phyloP scores from a whole-genome alignment of 1,139 yeast genomes.

The Saccharomyces uvarum region DNA sequence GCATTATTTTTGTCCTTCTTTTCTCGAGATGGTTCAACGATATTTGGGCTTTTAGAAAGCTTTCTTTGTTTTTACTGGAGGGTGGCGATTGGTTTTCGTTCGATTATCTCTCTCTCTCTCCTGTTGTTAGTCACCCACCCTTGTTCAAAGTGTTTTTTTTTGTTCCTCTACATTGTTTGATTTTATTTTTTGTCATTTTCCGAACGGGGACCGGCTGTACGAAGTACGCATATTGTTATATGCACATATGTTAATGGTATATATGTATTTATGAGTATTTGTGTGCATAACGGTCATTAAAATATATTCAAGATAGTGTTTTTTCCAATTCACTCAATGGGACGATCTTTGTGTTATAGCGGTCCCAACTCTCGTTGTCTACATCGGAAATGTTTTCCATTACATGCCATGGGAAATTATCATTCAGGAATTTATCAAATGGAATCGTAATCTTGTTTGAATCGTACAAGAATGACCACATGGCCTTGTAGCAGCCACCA shows the following conservation, averaged over 20 bases:
- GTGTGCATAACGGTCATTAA: not conserved
- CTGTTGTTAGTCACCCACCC: not conserved
- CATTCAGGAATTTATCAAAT: slow-evolving; percentile 37
- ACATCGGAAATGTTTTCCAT: slow-evolving; percentile 36
- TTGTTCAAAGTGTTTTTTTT: not conserved
- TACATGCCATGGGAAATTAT: slow-evolving; percentile 42
- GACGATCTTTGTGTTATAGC: slow-evolving; percentile 29
- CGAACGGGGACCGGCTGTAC: not conserved
- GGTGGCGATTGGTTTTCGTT: not conserved
- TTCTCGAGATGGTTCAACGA: not conserved
- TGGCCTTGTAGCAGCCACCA: slow-evolving; percentile 88
- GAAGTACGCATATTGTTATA: not conserved
- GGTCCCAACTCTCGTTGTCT: slow-evolving; percentile 29
- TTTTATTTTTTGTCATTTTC: not conserved
- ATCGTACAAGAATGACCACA: slow-evolving; percentile 46
- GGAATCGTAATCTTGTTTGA: slow-evolving; percentile 13
- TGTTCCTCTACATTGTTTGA: not conserved
- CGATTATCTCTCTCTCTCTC: not conserved
- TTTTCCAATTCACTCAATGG: slow-evolving; percentile 32
- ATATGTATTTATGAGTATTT: not conserved
- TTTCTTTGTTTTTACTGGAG: not conserved
- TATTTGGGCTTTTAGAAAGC: not conserved
- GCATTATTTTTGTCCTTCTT: not conserved
- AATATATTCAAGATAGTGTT: slow-evolving; percentile 5
- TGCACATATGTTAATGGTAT: not conserved